Evolutionary conservation across 2,329 filamentous ascomycete species (phyloP).

Genomic region (Tolypocladium tundrense): DNA sequence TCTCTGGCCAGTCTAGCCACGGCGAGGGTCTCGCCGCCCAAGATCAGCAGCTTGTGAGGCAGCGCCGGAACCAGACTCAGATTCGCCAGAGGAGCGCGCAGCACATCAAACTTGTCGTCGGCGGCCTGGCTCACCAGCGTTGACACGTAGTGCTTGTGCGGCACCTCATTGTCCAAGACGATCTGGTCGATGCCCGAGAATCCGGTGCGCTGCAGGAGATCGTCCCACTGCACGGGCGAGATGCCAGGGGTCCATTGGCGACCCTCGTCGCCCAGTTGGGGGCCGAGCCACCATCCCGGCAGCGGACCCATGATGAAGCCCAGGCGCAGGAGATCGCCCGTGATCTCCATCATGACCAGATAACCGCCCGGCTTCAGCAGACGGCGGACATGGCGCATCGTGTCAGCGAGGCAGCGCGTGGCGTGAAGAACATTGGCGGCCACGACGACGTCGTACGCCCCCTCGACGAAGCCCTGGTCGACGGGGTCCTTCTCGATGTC

Average conservation of each 20-base stretch:
- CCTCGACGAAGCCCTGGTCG: not conserved
- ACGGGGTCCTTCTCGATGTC: not conserved
- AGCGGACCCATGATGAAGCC: slow-evolving; percentile 2
- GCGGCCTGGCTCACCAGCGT: not conserved
- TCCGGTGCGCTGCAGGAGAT: slow-evolving; percentile 1
- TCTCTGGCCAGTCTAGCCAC: not conserved
- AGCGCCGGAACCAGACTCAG: not conserved
- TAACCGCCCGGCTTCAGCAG: slow-evolving; percentile 7
- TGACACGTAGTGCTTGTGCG: not conserved
- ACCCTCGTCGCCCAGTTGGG: not conserved
- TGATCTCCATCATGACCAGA: slow-evolving; percentile 5
- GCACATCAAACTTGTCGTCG: not conserved
- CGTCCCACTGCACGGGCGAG: not conserved
- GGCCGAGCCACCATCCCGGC: not conserved
- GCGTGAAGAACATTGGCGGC: not conserved
- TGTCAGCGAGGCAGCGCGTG: not conserved
- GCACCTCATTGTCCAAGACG: not conserved
- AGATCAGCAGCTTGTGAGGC: not conserved
- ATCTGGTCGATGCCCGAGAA: slow-evolving; percentile 5
- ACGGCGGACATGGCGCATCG: not conserved
- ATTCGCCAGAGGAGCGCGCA: not conserved
- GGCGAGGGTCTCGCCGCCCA: slow-evolving; percentile 2
- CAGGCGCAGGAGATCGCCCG: not conserved
- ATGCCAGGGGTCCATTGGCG: not conserved
- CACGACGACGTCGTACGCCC: not conserved